Conservation (phyloP, 768 basidiomycete species). For the Tricholoma hemisulphureum region DNA sequence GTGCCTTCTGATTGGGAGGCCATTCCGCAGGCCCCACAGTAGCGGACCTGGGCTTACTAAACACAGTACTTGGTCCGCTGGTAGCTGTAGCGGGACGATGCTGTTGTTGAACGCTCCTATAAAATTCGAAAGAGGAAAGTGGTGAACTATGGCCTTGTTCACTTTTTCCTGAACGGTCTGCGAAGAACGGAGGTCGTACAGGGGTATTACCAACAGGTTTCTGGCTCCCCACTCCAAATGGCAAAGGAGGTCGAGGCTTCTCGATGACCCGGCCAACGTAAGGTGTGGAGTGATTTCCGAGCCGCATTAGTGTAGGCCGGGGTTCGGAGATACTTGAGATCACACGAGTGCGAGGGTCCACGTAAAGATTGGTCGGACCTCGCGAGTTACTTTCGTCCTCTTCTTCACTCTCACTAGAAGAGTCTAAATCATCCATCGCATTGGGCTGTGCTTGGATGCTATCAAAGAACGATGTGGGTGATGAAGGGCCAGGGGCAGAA, state of each 20-base stretch:
- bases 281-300: conserved; percentile 71
- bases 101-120: conserved; percentile 44
- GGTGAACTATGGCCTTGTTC: conserved; percentile 36
- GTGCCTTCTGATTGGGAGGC: conserved; percentile 39
- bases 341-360: conserved; percentile 37
- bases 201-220: conserved; percentile 56
- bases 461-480: conserved; percentile 75
- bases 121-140: conserved; percentile 44
- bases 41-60: conserved; percentile 29
- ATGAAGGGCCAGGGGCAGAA: conserved; percentile 62
- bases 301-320: conserved; percentile 53
- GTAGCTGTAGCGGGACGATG: conserved; percentile 11
- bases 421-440: conserved; percentile 72
- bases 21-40: conserved; percentile 27
- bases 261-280: conserved; percentile 48
- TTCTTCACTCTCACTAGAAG: conserved; percentile 48
- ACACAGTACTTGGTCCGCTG: conserved; percentile 7
- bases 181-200: conserved; percentile 43
- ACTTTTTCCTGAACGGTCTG: conserved; percentile 40
- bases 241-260: conserved; percentile 32
- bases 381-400: conserved; percentile 29
- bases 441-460: conserved; percentile 66
- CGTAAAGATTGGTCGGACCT: conserved; percentile 21
- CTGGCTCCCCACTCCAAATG: conserved; percentile 33
- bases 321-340: conserved; percentile 35